phyloP scores from a whole-genome alignment of 2,329 filamentous ascomycete species.

The Pezicula carpinea region DNA sequence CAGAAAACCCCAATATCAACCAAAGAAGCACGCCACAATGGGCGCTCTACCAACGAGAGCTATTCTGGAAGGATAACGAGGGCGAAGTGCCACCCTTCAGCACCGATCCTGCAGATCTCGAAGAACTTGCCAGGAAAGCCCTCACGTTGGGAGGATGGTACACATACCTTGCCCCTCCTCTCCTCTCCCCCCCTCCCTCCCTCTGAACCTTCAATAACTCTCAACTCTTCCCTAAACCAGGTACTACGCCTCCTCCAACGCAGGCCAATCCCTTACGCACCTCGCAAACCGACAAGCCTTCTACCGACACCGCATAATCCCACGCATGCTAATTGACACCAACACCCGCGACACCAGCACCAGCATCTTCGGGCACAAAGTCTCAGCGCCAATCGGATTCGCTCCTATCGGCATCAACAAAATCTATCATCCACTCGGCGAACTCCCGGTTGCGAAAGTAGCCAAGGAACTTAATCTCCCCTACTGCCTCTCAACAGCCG shows the following conservation, averaged over 20 bases:
- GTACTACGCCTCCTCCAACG: conserved; percentile 53
- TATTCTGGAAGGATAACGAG: conserved; percentile 49
- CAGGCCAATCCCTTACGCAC: conserved; percentile 46
- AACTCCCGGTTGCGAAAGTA: conserved; percentile 54
- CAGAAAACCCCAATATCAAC: conserved; percentile 46
- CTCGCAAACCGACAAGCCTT: conserved; percentile 60
- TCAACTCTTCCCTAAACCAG: conserved; percentile 8
- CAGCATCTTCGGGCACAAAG: conserved; percentile 54
- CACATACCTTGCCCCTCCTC: not conserved
- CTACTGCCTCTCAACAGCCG: conserved; percentile 56
- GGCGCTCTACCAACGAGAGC: conserved; percentile 48
- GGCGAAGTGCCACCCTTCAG: conserved; percentile 46
- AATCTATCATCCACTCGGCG: conserved; percentile 56
- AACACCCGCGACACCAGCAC: conserved; percentile 52
- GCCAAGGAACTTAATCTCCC: conserved; percentile 55
- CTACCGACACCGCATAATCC: conserved; percentile 58
- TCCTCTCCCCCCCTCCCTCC: not conserved
- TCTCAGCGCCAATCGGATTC: conserved; percentile 58
- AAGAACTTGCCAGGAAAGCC: conserved; percentile 50
- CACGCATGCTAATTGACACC: conserved; percentile 57
- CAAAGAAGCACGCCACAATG: conserved; percentile 47
- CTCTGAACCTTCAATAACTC: too few relatives aligned
- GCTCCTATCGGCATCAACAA: conserved; percentile 62
- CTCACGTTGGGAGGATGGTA: conserved; percentile 53
- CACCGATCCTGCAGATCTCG: conserved; percentile 53